phyloP scores from a whole-genome alignment of 768 basidiomycete genomes.

The Podaxis sp. region DNA sequence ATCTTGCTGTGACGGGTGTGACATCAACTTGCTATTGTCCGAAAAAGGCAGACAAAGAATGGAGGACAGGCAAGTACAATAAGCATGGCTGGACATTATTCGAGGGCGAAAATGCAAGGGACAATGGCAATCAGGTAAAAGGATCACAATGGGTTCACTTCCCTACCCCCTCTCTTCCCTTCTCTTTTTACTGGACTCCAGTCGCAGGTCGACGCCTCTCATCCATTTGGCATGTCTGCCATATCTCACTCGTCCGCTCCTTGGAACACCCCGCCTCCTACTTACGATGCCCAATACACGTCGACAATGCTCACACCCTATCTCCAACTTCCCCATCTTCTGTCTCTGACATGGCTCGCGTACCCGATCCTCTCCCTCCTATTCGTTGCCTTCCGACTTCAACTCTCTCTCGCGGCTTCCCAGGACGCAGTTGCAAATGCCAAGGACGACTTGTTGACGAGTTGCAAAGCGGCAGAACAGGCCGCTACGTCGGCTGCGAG shows the following conservation, averaged over 20 bases:
- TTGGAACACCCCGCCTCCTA: slow-evolving; percentile 47
- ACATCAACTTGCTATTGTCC: background rate
- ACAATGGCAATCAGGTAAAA: slow-evolving; percentile 11
- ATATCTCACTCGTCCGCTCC: slow-evolving; percentile 1
- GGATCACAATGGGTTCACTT: slow-evolving; percentile 5
- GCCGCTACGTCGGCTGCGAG: slow-evolving; percentile 81
- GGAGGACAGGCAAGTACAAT: background rate
- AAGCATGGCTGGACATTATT: background rate
- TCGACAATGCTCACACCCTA: slow-evolving; percentile 65
- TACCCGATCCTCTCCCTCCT: slow-evolving; percentile 87
- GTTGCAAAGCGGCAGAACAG: slow-evolving; percentile 80
- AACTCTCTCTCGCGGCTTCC: slow-evolving; percentile 66
- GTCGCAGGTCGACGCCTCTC: slow-evolving; percentile 45
- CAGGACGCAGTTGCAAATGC: slow-evolving; percentile 64
- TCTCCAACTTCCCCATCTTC: slow-evolving; percentile 74
- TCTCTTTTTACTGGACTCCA: slow-evolving; percentile 22
- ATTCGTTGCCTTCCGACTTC: slow-evolving; percentile 82
- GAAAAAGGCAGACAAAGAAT: slow-evolving; percentile 6
- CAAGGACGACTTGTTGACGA: slow-evolving; percentile 72
- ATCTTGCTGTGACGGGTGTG: too few species aligned
- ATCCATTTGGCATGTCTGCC: slow-evolving; percentile 23
- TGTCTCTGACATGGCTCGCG: slow-evolving; percentile 88
- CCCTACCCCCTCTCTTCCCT: slow-evolving; percentile 12
- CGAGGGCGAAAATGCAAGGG: background rate
- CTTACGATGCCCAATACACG: slow-evolving; percentile 44